These are phyloP conservation scores for Podospora didyma DNA, from an alignment of 495 filamentous ascomycete species.

Conservation along the genomic window DNA sequence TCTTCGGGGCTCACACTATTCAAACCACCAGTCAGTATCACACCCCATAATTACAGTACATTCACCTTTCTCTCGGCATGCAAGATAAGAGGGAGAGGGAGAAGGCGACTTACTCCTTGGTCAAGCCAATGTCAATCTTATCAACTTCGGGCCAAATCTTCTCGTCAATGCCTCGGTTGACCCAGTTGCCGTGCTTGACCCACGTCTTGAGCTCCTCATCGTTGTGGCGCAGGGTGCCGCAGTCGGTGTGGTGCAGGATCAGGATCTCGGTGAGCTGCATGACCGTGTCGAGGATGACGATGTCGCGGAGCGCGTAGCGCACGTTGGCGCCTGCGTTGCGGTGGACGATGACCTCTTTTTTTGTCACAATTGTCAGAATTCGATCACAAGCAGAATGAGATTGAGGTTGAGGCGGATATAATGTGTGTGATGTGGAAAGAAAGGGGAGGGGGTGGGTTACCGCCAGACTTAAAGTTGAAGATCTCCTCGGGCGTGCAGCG, in stretches of 20 bases:
- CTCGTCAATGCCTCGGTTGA: conserved; percentile 5
- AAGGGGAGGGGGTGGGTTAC: no score
- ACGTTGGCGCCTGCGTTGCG: conserved; percentile 24
- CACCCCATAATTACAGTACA: no score
- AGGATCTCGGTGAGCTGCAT: conserved; percentile 16
- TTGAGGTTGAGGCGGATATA: no score
- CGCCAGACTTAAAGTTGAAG: conserved; percentile 13
- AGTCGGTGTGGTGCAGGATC: conserved; percentile 26
- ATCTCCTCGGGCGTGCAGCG: conserved; percentile 23
- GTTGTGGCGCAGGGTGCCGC: conserved; percentile 15
- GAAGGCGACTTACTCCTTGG: conserved; percentile 1
- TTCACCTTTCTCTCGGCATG: no score
- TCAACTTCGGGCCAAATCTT: conserved; percentile 13
- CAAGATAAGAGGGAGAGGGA: not conserved
- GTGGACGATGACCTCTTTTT: conserved; percentile 14
- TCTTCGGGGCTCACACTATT: conserved; percentile 12
- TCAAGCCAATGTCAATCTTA: conserved; percentile 7
- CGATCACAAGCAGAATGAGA: no score
- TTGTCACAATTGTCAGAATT: no score
- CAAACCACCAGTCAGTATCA: not conserved
- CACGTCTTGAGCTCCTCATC: conserved; percentile 4
- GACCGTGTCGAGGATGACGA: conserved; percentile 17
- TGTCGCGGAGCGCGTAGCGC: conserved; percentile 18
- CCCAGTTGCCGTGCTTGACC: not conserved
- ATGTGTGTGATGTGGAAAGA: no score